Evolutionary conservation across 78 protist genomes (phyloP).

Genomic region (Dictyostelium firmibasis): DNA sequence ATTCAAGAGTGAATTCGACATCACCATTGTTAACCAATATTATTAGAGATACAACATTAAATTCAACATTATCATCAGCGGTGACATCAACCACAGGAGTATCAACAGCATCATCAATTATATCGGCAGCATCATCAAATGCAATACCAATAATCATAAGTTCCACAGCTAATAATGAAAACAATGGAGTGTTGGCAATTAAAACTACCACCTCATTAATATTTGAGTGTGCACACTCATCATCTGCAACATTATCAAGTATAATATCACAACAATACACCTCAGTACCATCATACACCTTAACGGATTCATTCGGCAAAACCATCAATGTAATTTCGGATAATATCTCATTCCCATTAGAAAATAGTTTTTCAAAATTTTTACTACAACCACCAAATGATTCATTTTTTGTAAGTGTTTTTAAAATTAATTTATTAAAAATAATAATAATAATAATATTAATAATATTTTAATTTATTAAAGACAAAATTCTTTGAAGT

Average conservation of each 20-base stretch:
- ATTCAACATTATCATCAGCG: not conserved
- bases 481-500: not conserved
- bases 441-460: not conserved
- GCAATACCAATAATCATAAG: not conserved
- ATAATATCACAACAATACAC: not conserved
- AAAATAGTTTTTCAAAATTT: not conserved
- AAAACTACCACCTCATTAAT: not conserved
- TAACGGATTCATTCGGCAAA: not conserved
- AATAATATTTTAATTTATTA: not conserved
- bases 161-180: not conserved
- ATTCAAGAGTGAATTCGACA: not conserved
- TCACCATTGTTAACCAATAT: not conserved
- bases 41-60: not conserved
- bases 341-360: not conserved
- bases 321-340: not conserved
- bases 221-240: not conserved
- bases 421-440: not conserved
- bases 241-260: not conserved
- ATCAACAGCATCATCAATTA: not conserved
- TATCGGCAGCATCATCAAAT: not conserved
- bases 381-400: not conserved
- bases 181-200: not conserved
- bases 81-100: not conserved
- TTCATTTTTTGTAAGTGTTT: not conserved
- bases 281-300: not conserved